Base-by-base conservation (phyloP, 2,329 filamentous ascomycete species). In the Lachnellula cervina region DNA sequence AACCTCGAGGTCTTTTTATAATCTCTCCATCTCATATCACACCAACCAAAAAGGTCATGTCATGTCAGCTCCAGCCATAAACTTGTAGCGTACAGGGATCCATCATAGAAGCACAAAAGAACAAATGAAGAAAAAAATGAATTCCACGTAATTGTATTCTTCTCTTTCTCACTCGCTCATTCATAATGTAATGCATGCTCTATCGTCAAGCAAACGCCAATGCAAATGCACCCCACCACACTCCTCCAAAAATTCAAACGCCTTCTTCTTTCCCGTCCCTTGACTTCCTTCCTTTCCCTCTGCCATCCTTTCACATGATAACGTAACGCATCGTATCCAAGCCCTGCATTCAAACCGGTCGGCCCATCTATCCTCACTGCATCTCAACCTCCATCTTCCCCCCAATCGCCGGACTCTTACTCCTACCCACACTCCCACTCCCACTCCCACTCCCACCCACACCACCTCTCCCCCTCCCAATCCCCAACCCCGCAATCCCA, bases 1-100 rank as follows among this genome's bases (percentile, higher is more conserved):
- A 96, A 97, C 74, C 82, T 97, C 34, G 93, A 97, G 75, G 83
- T 89, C 63, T 95, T 99, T 80, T 78, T 97, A 75, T 96, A 79
- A 71, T 59, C 21, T 32, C 28, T 32, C 28, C 28, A 32, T 32
- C 9, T 32, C 28, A 32, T 7, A 8, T 28, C 25, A 8, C 25
- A 28, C 25, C 25, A 28, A 9, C 14, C 17, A 40, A 40, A 40
- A 40, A 55, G 25, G 14, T 42, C 44, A 45, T 50, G 23, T 47
- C 47, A 45, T 50, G 23, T 47, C 47, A 42, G 40, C 51, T 55
- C 37, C 17, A 19, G 37, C 52, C 47, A 61, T 62, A 61, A 59
- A 51, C 38, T 57, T 58, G 52, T 40, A n/a, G 17, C 8, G 17
- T 16, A 40, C 14, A 40, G 2, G 2, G 5, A 28, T 28, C 8